Base-by-base conservation (phyloP, 2,329 filamentous ascomycete species). In the Parastagonospora avenae region DNA sequence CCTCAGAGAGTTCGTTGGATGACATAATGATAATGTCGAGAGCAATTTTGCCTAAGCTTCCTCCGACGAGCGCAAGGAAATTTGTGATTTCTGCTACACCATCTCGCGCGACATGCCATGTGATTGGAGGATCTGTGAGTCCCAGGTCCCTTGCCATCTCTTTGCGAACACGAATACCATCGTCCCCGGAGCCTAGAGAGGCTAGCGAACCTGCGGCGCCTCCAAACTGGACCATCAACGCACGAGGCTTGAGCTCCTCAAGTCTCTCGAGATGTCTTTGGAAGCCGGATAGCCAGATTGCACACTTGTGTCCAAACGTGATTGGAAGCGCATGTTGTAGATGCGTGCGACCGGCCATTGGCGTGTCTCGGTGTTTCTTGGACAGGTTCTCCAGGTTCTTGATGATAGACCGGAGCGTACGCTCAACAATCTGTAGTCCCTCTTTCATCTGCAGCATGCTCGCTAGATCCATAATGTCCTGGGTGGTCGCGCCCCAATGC, bases 401-500 rank as follows among this genome's bases (percentile, higher is more conserved):
- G 29, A 78, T 75, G 3, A 83, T 70, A 1, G 75, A 74, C 2
- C 67, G 53, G 2, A 84, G 67, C 3, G 79, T 72, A 4, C 68
- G 61, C 51, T 81, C 75, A 4, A 84, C 74, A 12, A 84, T 74
- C 0, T 68, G 64, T 11, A 85, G 66, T 0, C 81, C 81, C 10
- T 74, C 57, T 36, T 80, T 79, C 64, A 83, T 82, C 56, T 84
- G 82, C 8, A 85, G 59, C 1, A 82, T 70, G 10, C 76, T 79
- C 0, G 81, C 82, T 0, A 78, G 70, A 54, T 84, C 82, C 81
- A 83, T 84, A 50, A 84, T 83, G 56, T 85, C 82, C 55, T 85
- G 82, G 0, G 82, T 85, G 0, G 82, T 84, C 1, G 82, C 81
- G 8, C 82, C 82, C 81, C 82, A 84, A 60, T 84, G 82, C 9